Conservation (phyloP, 306 rosid genomes). For the Vigna mungo region DNA sequence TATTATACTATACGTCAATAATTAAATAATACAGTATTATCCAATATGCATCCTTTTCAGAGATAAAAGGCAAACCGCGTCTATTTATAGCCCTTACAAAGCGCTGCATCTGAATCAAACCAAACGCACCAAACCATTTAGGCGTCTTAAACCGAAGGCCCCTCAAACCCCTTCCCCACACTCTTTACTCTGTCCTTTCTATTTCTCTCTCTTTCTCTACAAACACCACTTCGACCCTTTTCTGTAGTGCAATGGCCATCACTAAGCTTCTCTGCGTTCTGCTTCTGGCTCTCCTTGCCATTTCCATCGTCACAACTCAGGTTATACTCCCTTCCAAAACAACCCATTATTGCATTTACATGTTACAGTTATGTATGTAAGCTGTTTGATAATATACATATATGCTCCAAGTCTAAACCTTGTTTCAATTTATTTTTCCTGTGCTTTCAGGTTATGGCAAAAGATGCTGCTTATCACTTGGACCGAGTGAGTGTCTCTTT, state of each 20-base stretch:
- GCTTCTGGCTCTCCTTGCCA: constrained; percentile 56
- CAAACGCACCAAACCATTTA: constrained; percentile 32
- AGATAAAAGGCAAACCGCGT: constrained; percentile 10
- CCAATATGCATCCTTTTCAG: constrained; percentile 14
- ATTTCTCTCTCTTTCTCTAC: constrained; percentile 1
- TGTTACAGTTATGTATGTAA: not conserved
- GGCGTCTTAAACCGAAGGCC: constrained; percentile 16
- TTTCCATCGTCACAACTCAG: constrained; percentile 59
- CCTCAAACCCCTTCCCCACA: constrained; percentile 18
- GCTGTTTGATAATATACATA: not conserved
- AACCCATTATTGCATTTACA: not conserved
- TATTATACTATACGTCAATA: not conserved
- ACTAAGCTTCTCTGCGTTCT: constrained; percentile 55
- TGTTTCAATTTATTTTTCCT: constrained; percentile 1
- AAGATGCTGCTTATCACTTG: constrained; percentile 52
- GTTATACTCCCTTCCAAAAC: constrained; percentile 35
- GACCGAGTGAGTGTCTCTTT: constrained; percentile 42
- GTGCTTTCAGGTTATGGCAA: constrained; percentile 52
- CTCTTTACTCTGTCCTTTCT: not conserved
- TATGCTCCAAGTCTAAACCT: constrained; percentile 9
- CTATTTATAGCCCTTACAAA: constrained; percentile 52
- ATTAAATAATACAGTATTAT: not conserved
- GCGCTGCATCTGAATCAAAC: constrained; percentile 43
- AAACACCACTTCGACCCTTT: constrained; percentile 1
- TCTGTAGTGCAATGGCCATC: constrained; percentile 34